A percentile compares a stretch with the other conserved stretches of the same genome.
phyloP scores from a whole-genome alignment of 768 basidiomycete genomes.

The Hortiboletus flavorubellus region DNA sequence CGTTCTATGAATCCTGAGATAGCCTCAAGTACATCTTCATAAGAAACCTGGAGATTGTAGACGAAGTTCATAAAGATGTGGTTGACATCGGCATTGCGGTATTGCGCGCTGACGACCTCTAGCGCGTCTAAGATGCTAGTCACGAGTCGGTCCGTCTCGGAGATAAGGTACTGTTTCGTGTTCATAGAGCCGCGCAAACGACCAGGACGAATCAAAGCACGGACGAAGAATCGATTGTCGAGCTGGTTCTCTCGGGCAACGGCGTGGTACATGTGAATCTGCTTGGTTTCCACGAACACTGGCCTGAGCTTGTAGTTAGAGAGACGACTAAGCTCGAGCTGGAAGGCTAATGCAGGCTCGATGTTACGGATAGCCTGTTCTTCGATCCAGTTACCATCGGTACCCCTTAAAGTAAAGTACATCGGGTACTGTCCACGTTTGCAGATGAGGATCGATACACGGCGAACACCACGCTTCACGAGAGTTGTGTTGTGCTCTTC shows the following conservation, averaged over 20 bases:
- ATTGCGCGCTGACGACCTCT: slow-evolving; percentile 86
- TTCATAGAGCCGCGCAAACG: slow-evolving; percentile 90
- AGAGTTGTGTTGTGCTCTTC: slow-evolving; percentile 66
- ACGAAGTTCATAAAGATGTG: slow-evolving; percentile 99
- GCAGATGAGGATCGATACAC: slow-evolving; percentile 90
- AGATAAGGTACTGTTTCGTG: slow-evolving; percentile 96
- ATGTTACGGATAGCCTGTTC: slow-evolving; percentile 97
- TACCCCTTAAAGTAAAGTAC: slow-evolving; percentile 87
- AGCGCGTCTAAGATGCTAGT: slow-evolving; percentile 92
- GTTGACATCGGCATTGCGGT: slow-evolving; percentile 94
- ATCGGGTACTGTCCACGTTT: slow-evolving; percentile 88
- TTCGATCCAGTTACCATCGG: slow-evolving; percentile 78
- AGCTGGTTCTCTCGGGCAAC: slow-evolving; percentile 94
- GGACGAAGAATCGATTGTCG: slow-evolving; percentile 98
- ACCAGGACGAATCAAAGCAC: slow-evolving; percentile 93
- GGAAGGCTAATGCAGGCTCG: slow-evolving; percentile 96
- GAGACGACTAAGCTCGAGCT: slow-evolving; percentile 92
- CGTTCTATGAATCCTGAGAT: slow-evolving; percentile 99
- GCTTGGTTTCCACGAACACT: slow-evolving; percentile 95
- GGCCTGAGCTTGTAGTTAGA: slow-evolving; percentile 96
- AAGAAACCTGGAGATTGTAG: slow-evolving; percentile 92
- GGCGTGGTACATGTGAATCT: slow-evolving; percentile 97
- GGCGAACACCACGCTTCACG: slow-evolving; percentile 77
- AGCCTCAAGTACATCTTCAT: slow-evolving; percentile 95
- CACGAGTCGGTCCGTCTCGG: slow-evolving; percentile 95